A percentile compares a stretch with the other conserved stretches of the same genome.
These are phyloP conservation scores for Trypanosoma avium DNA, from an alignment of 208 protist species.

Conservation along the genomic window DNA sequence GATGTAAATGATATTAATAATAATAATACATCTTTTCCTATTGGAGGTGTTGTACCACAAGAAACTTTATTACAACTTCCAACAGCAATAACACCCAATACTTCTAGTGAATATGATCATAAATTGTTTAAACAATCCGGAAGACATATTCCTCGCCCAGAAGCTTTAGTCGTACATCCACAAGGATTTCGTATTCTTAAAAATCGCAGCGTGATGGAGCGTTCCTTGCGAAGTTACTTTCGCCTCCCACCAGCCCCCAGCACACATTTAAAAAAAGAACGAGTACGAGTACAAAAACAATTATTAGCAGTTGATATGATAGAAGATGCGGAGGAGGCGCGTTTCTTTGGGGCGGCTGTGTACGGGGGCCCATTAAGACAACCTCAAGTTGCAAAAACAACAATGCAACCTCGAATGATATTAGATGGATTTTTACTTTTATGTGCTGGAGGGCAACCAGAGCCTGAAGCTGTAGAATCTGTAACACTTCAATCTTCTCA, in stretches of 20 bases:
- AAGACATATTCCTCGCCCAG: constrained; percentile 6
- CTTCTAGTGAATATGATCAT: too few relatives aligned
- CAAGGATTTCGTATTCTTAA: constrained; percentile 88
- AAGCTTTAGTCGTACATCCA: constrained; percentile 63
- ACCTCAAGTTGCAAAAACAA: not conserved
- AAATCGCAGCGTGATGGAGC: constrained; percentile 66
- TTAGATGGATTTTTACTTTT: constrained; percentile 86
- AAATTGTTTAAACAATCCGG: constrained; percentile 25
- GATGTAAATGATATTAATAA: not conserved
- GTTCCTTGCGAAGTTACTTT: constrained; percentile 84
- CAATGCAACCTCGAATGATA: constrained; percentile 31
- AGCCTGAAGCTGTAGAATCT: constrained; percentile 64
- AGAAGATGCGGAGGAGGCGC: constrained; percentile 36
- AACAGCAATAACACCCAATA: not conserved
- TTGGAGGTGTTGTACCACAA: constrained; percentile 9
- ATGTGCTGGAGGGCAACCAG: constrained; percentile 53
- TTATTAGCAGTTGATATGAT: constrained; percentile 44
- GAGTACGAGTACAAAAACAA: constrained; percentile 13
- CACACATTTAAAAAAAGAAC: constrained; percentile 37
- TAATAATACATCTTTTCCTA: not conserved
- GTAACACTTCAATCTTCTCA: constrained; percentile 73
- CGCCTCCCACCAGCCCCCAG: constrained; percentile 77
- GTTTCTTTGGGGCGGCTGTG: constrained; percentile 30
- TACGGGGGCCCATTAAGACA: not conserved
- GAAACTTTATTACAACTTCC: not conserved